phyloP scores from a whole-genome alignment of 768 basidiomycete species.

The Lentinula guzmanii region DNA sequence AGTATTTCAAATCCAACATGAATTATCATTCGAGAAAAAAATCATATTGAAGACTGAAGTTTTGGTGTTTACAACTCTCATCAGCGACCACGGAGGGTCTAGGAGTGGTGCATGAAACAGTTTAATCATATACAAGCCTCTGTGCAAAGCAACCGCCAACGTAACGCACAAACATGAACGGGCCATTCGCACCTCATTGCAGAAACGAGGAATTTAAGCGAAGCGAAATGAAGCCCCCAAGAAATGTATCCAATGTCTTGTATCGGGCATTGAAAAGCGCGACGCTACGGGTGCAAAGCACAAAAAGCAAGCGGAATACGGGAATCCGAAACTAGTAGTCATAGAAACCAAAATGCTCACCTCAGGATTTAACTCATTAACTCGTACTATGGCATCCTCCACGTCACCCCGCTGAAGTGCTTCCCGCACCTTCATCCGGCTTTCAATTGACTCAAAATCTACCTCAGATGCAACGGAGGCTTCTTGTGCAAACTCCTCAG shows the following conservation, averaged over 20 bases:
- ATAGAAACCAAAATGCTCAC: conserved; percentile 43
- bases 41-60: conserved; percentile 99
- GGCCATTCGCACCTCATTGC: not conserved
- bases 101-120: conserved; percentile 98
- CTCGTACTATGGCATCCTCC: conserved; percentile 89
- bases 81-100: conserved; percentile 77
- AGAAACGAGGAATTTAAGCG: not conserved
- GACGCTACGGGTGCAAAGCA: conserved; percentile 1
- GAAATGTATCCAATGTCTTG: not conserved
- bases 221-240: not conserved
- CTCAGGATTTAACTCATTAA: conserved; percentile 96
- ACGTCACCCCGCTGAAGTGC: conserved; percentile 93
- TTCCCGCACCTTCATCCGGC: conserved; percentile 89
- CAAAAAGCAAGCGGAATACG: not conserved
- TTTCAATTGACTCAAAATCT: conserved; percentile 90
- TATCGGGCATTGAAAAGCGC: not conserved
- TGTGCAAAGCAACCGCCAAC: not conserved
- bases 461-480: conserved; percentile 71
- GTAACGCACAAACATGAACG: not conserved
- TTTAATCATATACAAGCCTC: conserved; percentile 66
- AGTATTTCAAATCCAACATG: conserved; percentile 12
- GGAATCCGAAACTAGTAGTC: not conserved
- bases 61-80: conserved; percentile 69
- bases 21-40: not conserved
- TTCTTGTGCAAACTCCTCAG: conserved; percentile 91